These are phyloP conservation scores for Mariannaea sp. DNA, from an alignment of 2,329 filamentous ascomycete genomes.

Conservation along the genomic window DNA sequence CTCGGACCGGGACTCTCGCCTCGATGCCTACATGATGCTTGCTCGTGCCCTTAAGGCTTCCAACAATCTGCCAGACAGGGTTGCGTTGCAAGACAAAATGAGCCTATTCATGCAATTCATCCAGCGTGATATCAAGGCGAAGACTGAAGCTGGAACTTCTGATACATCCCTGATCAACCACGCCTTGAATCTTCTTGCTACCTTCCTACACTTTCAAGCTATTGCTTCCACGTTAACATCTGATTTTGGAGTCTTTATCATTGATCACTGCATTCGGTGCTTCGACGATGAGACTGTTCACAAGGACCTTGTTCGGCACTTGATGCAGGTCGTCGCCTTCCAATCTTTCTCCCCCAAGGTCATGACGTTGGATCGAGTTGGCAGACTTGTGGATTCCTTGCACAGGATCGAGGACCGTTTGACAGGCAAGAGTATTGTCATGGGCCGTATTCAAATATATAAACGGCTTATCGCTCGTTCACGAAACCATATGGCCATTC, in stretches of 20 bases:
- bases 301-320: slow-evolving; percentile 77
- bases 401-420: slow-evolving; percentile 74
- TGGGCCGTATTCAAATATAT: slow-evolving; percentile 79
- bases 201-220: slow-evolving; percentile 75
- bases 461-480: slow-evolving; percentile 75
- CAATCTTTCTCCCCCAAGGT: slow-evolving; percentile 78
- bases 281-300: slow-evolving; percentile 71
- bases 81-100: slow-evolving; percentile 77
- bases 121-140: slow-evolving; percentile 74
- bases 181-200: slow-evolving; percentile 76
- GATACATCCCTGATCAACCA: slow-evolving; percentile 77
- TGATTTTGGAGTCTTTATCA: slow-evolving; percentile 78
- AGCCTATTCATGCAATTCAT: slow-evolving; percentile 79
- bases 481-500: slow-evolving; percentile 69
- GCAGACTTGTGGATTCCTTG: slow-evolving; percentile 71
- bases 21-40: slow-evolving; percentile 87
- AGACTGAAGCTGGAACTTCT: slow-evolving; percentile 56
- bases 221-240: slow-evolving; percentile 72
- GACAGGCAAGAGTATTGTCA: slow-evolving; percentile 79
- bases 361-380: slow-evolving; percentile 73
- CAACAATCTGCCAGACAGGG: slow-evolving; percentile 77
- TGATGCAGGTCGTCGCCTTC: slow-evolving; percentile 79
- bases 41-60: slow-evolving; percentile 78
- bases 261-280: slow-evolving; percentile 78
- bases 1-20: slow-evolving; percentile 69